A percentile compares a stretch with the other conserved stretches of the same genome.
Conservation (phyloP, 805 yeast genomes). For the Suhomyces xylopsoci region DNA sequence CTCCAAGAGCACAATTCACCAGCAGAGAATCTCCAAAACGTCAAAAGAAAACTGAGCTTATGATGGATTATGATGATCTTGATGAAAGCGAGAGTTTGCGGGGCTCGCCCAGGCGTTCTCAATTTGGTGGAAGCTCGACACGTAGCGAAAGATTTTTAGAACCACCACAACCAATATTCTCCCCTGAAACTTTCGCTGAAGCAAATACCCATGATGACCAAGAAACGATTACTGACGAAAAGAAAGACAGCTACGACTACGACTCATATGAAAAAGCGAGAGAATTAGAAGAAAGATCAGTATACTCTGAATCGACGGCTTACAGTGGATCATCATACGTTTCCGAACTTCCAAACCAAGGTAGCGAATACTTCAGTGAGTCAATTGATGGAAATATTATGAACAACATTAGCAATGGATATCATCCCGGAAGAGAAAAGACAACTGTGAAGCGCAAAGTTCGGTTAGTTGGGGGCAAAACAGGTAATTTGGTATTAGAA, state of each 20-base stretch:
- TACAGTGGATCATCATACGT: slow-evolving; percentile 30
- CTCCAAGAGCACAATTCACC: slow-evolving; percentile 68
- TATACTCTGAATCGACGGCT: slow-evolving; percentile 35
- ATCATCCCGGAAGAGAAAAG: slow-evolving; percentile 62
- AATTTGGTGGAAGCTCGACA: slow-evolving; percentile 27
- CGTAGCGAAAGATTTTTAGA: slow-evolving; percentile 53
- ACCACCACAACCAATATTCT: slow-evolving; percentile 65
- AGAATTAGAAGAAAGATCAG: slow-evolving; percentile 31
- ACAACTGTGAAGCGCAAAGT: slow-evolving; percentile 71
- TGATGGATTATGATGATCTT: slow-evolving; percentile 29
- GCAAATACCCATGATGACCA: slow-evolving; percentile 41
- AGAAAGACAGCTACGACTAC: slow-evolving; percentile 27
- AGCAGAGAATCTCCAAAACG: slow-evolving; percentile 71
- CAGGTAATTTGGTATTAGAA: slow-evolving; percentile 84
- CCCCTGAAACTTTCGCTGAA: slow-evolving; percentile 60
- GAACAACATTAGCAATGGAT: slow-evolving; percentile 40
- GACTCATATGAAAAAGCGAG: slow-evolving; percentile 35
- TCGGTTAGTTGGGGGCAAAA: slow-evolving; percentile 54
- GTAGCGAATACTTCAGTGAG: slow-evolving; percentile 40
- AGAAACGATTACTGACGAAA: slow-evolving; percentile 30
- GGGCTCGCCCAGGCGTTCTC: slow-evolving; percentile 38
- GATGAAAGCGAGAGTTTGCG: slow-evolving; percentile 26
- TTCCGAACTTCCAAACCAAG: slow-evolving; percentile 11
- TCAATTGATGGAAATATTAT: slow-evolving; percentile 48
- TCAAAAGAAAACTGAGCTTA: slow-evolving; percentile 45